Conservation (phyloP, 116 monocot genomes). For the Posidonia oceanica region DNA sequence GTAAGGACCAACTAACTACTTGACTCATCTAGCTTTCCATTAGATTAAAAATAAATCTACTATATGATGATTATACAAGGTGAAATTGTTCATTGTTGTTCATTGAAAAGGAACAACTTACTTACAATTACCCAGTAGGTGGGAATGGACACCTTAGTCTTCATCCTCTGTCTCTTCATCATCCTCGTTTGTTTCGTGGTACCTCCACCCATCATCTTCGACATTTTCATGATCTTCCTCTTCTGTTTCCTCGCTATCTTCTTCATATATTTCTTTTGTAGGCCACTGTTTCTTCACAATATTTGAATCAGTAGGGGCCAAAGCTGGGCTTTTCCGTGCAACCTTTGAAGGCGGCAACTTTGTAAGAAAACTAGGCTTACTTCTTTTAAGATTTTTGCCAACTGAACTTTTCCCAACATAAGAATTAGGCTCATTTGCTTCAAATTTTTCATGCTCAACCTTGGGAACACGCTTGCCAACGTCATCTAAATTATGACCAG, state of each 20-base stretch:
- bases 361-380: conserved; percentile 14
- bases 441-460: conserved; percentile 5
- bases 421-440: neutral
- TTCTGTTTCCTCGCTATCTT: conserved; percentile 61
- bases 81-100: too few species aligned
- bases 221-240: conserved; percentile 57
- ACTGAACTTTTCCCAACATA: conserved; percentile 12
- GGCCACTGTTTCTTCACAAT: conserved; percentile 27
- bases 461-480: conserved; percentile 15
- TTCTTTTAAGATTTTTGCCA: conserved; percentile 35
- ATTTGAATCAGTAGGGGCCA: conserved; percentile 8
- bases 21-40: too few species aligned
- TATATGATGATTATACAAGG: too few species aligned
- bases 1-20: too few species aligned
- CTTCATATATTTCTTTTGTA: conserved; percentile 26
- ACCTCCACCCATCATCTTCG: conserved; percentile 34
- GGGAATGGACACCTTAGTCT: conserved; percentile 12
- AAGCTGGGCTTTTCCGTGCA: conserved; percentile 13
- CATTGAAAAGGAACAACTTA: too few species aligned
- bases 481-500: conserved; percentile 38
- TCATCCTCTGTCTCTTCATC: conserved; percentile 54
- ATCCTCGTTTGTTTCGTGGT: conserved; percentile 27
- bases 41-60: too few species aligned
- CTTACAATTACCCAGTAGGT: too few species aligned
- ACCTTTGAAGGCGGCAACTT: conserved; percentile 29